A percentile compares a stretch with the other conserved stretches of the same genome.
These are phyloP conservation scores for Chytriomyces sp. DNA, from an alignment of 192 early-diverging fungal genomes.

Conservation along the genomic window DNA sequence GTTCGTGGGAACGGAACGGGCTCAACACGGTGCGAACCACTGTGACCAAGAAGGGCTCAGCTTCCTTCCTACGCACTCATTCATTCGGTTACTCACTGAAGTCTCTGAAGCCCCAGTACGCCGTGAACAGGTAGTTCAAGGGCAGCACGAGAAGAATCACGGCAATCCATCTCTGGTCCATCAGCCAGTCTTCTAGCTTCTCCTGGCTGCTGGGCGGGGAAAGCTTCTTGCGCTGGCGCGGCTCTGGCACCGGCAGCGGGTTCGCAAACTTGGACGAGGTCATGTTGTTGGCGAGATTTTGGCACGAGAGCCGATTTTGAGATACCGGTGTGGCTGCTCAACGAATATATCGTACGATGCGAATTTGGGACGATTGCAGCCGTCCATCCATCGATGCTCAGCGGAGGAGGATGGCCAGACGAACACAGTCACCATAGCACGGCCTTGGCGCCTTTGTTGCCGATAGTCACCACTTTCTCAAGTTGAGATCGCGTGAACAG, in stretches of 20 bases:
- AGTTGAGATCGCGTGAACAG: too few species aligned
- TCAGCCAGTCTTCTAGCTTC: constrained; percentile 30
- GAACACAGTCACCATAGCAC: too few species aligned
- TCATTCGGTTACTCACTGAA: constrained; percentile 5
- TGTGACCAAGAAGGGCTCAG: neutral
- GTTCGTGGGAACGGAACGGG: constrained; percentile 35
- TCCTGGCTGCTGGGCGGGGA: constrained; percentile 11
- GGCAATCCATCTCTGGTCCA: constrained; percentile 35
- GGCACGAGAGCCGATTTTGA: too few species aligned
- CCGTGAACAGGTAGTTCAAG: constrained; percentile 36
- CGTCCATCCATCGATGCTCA: too few species aligned
- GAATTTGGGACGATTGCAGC: too few species aligned
- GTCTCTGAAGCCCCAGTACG: constrained; percentile 35
- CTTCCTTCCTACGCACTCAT: neutral
- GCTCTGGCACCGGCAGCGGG: constrained; percentile 18
- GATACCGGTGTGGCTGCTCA: too few species aligned
- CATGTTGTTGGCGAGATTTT: neutral
- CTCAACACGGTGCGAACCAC: constrained; percentile 33
- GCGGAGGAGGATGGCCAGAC: too few species aligned
- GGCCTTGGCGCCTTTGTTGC: too few species aligned
- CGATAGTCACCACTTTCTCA: too few species aligned
- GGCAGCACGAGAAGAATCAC: constrained; percentile 42
- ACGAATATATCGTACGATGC: too few species aligned
- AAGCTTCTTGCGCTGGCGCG: constrained; percentile 21
- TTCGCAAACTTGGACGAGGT: neutral